Percentiles rank a stretch among this genome's conserved stretches.
These are phyloP conservation scores for Parsonsia alboflavescens DNA, from an alignment of 257 asterid genomes.

Conservation along the genomic window DNA sequence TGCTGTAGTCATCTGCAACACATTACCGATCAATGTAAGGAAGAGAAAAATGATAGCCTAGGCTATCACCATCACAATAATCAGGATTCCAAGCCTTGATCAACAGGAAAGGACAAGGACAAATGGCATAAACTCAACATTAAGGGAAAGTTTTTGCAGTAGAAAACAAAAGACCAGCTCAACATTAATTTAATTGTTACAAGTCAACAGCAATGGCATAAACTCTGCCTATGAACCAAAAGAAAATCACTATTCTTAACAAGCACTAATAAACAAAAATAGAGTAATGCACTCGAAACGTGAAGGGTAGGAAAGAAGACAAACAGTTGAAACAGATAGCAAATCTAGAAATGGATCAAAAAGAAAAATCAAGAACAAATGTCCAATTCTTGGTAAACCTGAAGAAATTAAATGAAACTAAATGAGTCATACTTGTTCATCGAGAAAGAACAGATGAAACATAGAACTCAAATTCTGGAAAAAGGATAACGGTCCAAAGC, in stretches of 20 bases:
- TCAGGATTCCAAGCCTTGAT: neutral
- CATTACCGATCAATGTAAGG: constrained; percentile 8
- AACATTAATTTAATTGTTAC: neutral
- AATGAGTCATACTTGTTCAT: neutral
- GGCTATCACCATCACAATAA: neutral
- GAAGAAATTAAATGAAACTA: neutral
- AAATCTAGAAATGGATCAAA: neutral
- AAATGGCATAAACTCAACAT: neutral
- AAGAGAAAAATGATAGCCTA: constrained; percentile 1
- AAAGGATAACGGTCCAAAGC: neutral
- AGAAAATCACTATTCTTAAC: neutral
- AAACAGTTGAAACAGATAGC: neutral
- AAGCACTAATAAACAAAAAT: neutral
- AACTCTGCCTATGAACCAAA: neutral
- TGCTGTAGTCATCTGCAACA: constrained; percentile 63
- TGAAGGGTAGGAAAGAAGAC: neutral
- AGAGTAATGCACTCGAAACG: neutral
- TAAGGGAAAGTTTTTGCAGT: neutral
- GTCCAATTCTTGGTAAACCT: neutral
- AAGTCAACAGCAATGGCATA: neutral
- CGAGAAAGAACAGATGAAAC: neutral
- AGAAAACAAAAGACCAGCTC: neutral
- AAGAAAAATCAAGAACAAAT: neutral
- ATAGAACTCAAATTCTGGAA: neutral
- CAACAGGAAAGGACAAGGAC: neutral